These are phyloP conservation scores for Yamadazyma membranifaciens DNA, from an alignment of 1,139 yeast species.

Conservation along the genomic window DNA sequence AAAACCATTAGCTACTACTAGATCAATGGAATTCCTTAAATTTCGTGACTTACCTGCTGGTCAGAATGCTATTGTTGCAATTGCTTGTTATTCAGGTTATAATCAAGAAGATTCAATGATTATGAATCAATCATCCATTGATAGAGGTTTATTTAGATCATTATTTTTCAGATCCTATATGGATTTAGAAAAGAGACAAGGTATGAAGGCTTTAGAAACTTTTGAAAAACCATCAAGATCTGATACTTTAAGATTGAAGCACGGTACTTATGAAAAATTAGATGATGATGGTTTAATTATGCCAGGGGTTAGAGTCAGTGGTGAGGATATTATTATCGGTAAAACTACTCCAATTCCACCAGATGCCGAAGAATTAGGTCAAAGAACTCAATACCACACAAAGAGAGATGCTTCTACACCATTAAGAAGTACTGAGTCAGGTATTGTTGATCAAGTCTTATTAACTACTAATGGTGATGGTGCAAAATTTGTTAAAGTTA, in stretches of 20 bases:
- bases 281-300: conserved; percentile 98
- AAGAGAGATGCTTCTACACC: conserved; percentile 99
- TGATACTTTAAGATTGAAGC: conserved; percentile 91
- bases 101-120: conserved; percentile 99
- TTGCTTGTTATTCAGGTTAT: conserved; percentile 96
- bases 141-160: conserved; percentile 93
- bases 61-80: conserved; percentile 97
- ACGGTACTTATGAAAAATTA: conserved; percentile 95
- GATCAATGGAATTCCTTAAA: conserved; percentile 96
- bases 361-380: conserved; percentile 96
- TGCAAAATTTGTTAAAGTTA: conserved; percentile 91
- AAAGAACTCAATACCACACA: conserved; percentile 95
- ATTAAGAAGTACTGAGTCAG: conserved; percentile 92
- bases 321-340: conserved; percentile 98
- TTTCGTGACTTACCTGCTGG: conserved; percentile 99
- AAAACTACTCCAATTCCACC: conserved; percentile 98
- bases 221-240: conserved; percentile 95
- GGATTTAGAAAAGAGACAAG: conserved; percentile 98
- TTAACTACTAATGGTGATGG: conserved; percentile 98
- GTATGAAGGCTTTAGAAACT: conserved; percentile 96
- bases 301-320: conserved; percentile 98
- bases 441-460: conserved; percentile 96
- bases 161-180: conserved; percentile 94
- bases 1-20: conserved; percentile 98
- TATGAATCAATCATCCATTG: conserved; percentile 98